These are phyloP conservation scores for Coprinellus aureogranulatus DNA, from an alignment of 768 basidiomycete species.

Conservation along the genomic window DNA sequence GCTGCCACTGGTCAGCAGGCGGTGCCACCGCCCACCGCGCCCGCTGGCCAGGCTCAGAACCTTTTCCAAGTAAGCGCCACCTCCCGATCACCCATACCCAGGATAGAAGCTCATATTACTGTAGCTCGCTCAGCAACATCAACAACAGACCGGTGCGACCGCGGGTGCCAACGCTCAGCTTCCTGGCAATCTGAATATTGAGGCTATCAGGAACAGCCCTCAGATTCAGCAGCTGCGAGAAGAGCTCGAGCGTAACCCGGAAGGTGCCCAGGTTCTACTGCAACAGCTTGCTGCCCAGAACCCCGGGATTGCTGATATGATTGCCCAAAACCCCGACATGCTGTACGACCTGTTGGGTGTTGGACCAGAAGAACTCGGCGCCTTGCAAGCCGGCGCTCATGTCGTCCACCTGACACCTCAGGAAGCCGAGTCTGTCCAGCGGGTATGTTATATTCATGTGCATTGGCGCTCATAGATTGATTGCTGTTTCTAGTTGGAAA, in stretches of 20 bases:
- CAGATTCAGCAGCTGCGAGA: constrained; percentile 73
- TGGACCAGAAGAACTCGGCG: constrained; percentile 36
- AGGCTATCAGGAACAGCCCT: constrained; percentile 57
- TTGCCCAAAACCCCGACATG: constrained; percentile 71
- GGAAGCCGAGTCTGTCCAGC: constrained; percentile 83
- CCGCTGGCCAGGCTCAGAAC: constrained; percentile 66
- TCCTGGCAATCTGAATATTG: constrained; percentile 43
- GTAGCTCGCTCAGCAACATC: constrained; percentile 74
- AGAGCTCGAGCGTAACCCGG: constrained; percentile 74
- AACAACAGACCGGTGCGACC: constrained; percentile 43
- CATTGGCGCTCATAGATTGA: neutral
- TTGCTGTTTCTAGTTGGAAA: constrained; percentile 61
- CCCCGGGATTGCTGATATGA: constrained; percentile 67
- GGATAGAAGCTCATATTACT: constrained; percentile 4
- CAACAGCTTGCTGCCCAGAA: constrained; percentile 78
- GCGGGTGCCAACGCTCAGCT: constrained; percentile 25
- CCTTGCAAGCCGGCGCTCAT: constrained; percentile 49
- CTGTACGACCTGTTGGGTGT: constrained; percentile 63
- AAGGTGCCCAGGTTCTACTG: constrained; percentile 70
- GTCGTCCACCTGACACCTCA: constrained; percentile 80
- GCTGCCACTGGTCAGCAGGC: constrained; percentile 39
- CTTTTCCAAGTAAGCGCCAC: constrained; percentile 74
- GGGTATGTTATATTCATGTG: constrained; percentile 54
- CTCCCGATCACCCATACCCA: neutral
- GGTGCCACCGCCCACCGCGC: constrained; percentile 29